A percentile compares a stretch with the other conserved stretches of the same genome.
phyloP scores from a whole-genome alignment of 2,329 filamentous ascomycete species.

The Colletotrichum agaves region DNA sequence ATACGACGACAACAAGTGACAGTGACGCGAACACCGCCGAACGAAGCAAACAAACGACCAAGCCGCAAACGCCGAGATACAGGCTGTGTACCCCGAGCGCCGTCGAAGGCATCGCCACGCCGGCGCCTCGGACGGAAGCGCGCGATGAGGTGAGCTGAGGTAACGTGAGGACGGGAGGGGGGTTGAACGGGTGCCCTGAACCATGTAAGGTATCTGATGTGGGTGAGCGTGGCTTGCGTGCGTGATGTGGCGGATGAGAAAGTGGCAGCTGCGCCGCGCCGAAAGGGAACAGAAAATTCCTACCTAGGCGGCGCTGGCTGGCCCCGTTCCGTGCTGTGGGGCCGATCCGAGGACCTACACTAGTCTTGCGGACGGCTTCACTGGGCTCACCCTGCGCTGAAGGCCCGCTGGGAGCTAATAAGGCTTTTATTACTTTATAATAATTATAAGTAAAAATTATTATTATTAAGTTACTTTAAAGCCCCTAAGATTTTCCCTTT shows the following conservation, averaged over 20 bases:
- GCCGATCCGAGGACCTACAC: slow-evolving; percentile 19
- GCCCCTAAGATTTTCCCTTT: no score
- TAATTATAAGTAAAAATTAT: no score
- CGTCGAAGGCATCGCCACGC: slow-evolving; percentile 29
- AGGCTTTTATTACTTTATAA: no score
- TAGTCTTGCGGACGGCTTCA: not conserved
- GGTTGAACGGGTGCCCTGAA: not conserved
- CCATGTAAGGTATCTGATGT: not conserved
- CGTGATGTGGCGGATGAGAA: slow-evolving; percentile 33
- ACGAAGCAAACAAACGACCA: not conserved
- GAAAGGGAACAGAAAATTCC: slow-evolving; percentile 3
- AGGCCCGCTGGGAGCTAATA: not conserved
- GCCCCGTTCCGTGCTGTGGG: slow-evolving; percentile 18
- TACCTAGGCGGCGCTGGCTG: not conserved
- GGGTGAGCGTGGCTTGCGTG: not conserved
- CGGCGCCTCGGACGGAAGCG: slow-evolving; percentile 14
- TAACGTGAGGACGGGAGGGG: not conserved
- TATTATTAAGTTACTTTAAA: no score
- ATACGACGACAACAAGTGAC: not conserved
- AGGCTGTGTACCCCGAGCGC: slow-evolving; percentile 14
- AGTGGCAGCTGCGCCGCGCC: slow-evolving; percentile 20
- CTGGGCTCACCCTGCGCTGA: not conserved
- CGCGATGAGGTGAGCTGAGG: not conserved
- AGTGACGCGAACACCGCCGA: not conserved
- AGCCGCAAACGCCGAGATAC: slow-evolving; percentile 5